A percentile compares a stretch with the other conserved stretches of the same genome.
Conservation (phyloP, 306 rosid genomes). For the Corylus americana region DNA sequence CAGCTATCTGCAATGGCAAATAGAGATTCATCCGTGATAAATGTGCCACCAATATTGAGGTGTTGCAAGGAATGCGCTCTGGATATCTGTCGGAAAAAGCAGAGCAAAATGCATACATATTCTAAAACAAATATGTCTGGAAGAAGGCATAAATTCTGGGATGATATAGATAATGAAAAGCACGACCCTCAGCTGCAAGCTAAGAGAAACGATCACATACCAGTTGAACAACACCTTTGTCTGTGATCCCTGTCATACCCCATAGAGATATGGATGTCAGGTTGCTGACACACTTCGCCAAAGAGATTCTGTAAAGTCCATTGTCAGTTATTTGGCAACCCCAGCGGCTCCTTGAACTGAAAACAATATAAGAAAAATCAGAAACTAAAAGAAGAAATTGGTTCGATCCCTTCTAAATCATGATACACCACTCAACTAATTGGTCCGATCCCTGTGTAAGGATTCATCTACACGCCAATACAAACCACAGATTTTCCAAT, state of each 20-base stretch:
- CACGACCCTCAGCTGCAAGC: not conserved
- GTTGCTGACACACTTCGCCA: constrained; percentile 65
- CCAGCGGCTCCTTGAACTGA: constrained; percentile 91
- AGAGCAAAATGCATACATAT: not conserved
- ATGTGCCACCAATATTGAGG: constrained; percentile 91
- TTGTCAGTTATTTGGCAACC: constrained; percentile 78
- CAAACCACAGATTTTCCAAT: not conserved
- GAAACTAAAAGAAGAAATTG: not conserved
- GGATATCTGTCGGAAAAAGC: constrained; percentile 54
- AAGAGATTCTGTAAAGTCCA: constrained; percentile 67
- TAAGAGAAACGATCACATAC: constrained; percentile 36
- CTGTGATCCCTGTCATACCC: constrained; percentile 95
- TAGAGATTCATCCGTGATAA: constrained; percentile 84
- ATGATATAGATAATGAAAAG: not conserved
- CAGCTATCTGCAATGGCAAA: constrained; percentile 67
- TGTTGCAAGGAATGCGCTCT: constrained; percentile 66
- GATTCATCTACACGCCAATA: not conserved
- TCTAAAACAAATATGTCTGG: not conserved
- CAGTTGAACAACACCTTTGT: constrained; percentile 81
- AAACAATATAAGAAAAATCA: constrained; percentile 15
- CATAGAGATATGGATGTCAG: constrained; percentile 83
- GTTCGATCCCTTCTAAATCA: not conserved
- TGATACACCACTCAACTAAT: not conserved
- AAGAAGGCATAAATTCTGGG: constrained; percentile 8
- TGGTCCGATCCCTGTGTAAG: not conserved